Evolutionary conservation across 164 flowering plant genomes (phyloP).

Genomic region (Kalanchoe fedtschenkoi): DNA sequence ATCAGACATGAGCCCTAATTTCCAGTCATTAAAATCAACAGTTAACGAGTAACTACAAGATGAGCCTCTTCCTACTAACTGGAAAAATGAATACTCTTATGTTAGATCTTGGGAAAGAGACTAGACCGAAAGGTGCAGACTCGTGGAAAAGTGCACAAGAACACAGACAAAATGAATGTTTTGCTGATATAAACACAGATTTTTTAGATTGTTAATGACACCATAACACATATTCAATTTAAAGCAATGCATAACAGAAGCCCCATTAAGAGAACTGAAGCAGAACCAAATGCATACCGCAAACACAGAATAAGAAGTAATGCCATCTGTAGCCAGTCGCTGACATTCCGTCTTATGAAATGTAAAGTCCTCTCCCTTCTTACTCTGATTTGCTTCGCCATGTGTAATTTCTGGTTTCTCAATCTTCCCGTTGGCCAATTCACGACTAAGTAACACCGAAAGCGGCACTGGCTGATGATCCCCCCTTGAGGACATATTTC

Average conservation of each 20-base stretch:
- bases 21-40: too few relatives aligned
- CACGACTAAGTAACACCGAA: slow-evolving; percentile 73
- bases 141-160: not conserved
- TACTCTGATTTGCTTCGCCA: slow-evolving; percentile 87
- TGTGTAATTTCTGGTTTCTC: slow-evolving; percentile 70
- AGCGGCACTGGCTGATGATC: slow-evolving; percentile 81
- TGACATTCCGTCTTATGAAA: slow-evolving; percentile 76
- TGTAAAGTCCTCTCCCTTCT: slow-evolving; percentile 95
- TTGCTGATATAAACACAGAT: not conserved
- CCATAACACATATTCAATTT: not conserved
- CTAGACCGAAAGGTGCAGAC: too few relatives aligned
- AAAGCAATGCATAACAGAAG: too few relatives aligned
- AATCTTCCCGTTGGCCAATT: slow-evolving; percentile 64
- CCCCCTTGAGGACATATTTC: slow-evolving; percentile 47
- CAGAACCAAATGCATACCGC: slow-evolving; percentile 38
- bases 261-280: not conserved
- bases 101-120: too few relatives aligned
- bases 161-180: not conserved
- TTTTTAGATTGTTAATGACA: too few relatives aligned
- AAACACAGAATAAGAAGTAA: slow-evolving; percentile 72
- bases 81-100: too few relatives aligned
- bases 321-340: slow-evolving; percentile 65
- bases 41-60: too few relatives aligned
- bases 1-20: not conserved
- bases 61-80: too few relatives aligned